phyloP scores from a whole-genome alignment of 495 filamentous ascomycete genomes.

The Xylaria acuta region DNA sequence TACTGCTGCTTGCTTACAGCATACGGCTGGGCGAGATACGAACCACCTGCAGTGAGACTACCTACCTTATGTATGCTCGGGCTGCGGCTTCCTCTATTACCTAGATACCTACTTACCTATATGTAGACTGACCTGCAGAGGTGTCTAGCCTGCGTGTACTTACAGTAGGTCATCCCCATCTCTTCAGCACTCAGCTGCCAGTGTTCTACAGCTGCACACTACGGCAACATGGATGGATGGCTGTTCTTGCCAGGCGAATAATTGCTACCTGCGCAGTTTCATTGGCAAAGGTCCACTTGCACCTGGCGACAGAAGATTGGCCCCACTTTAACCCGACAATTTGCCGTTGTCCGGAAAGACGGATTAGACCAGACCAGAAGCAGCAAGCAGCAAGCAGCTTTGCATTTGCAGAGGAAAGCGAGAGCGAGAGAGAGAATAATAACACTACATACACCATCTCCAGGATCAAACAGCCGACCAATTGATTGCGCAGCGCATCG shows the following conservation, averaged over 20 bases:
- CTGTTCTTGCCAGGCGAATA: not conserved
- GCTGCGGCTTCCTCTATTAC: too few relatives aligned
- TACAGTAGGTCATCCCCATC: too few relatives aligned
- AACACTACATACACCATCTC: not conserved
- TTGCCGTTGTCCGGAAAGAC: conserved; percentile 25
- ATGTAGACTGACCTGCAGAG: too few relatives aligned
- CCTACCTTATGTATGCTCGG: too few relatives aligned
- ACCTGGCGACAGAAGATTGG: not conserved
- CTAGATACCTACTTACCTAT: too few relatives aligned
- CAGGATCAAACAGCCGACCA: conserved; percentile 26
- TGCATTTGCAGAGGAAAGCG: conserved; percentile 26
- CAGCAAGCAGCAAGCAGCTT: conserved; percentile 24
- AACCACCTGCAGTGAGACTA: too few relatives aligned
- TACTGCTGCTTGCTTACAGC: too few relatives aligned
- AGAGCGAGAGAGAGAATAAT: conserved; percentile 15
- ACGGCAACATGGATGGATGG: not conserved
- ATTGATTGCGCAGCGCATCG: conserved; percentile 50
- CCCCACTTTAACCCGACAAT: conserved; percentile 24
- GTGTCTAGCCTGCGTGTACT: too few relatives aligned
- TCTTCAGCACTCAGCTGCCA: too few relatives aligned
- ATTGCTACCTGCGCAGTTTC: not conserved
- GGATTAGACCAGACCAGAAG: not conserved
- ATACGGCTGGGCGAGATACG: too few relatives aligned
- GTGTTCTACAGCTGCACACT: not conserved
- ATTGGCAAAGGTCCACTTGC: not conserved